These are phyloP conservation scores for Arabis alpina DNA, from an alignment of 345 rosid species.

Conservation along the genomic window DNA sequence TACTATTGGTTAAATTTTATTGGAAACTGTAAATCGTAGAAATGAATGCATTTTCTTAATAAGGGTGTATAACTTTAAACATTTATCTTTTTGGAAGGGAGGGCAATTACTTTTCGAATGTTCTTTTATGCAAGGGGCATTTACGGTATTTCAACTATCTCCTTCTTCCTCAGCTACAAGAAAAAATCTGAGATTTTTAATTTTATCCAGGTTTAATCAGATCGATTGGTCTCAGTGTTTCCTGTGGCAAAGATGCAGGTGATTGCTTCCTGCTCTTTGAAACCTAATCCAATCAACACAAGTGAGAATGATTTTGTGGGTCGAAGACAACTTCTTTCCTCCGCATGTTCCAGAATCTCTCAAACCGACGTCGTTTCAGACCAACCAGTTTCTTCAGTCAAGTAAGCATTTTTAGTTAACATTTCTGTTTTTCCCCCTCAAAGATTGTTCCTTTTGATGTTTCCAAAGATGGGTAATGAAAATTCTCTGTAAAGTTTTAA, in stretches of 20 bases:
- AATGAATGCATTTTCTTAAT: too few species aligned
- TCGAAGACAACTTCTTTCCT: constrained; percentile 49
- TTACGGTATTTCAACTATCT: constrained; percentile 7
- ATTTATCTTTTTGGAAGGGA: too few species aligned
- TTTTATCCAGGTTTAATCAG: constrained; percentile 13
- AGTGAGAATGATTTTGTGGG: constrained; percentile 39
- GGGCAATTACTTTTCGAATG: too few species aligned
- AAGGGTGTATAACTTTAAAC: too few species aligned
- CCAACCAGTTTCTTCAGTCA: constrained; percentile 42
- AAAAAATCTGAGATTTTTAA: neutral
- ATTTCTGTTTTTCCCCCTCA: too few species aligned
- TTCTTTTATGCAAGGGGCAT: neutral
- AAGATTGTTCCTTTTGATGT: constrained; percentile 7
- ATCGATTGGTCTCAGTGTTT: constrained; percentile 28
- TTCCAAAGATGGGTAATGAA: neutral
- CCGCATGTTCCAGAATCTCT: constrained; percentile 45
- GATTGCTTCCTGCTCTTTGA: constrained; percentile 44
- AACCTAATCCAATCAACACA: constrained; percentile 30
- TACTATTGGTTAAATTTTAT: too few species aligned
- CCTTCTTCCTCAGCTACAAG: constrained; percentile 18
- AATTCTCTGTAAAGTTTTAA: neutral
- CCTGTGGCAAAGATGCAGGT: constrained; percentile 48
- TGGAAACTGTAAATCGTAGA: too few species aligned
- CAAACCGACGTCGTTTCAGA: constrained; percentile 32
- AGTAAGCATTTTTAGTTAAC: constrained; percentile 32